Evolutionary conservation across 1,284 basidiomycete genomes (phyloP).

Genomic region (Cryptococcus sp.): DNA sequence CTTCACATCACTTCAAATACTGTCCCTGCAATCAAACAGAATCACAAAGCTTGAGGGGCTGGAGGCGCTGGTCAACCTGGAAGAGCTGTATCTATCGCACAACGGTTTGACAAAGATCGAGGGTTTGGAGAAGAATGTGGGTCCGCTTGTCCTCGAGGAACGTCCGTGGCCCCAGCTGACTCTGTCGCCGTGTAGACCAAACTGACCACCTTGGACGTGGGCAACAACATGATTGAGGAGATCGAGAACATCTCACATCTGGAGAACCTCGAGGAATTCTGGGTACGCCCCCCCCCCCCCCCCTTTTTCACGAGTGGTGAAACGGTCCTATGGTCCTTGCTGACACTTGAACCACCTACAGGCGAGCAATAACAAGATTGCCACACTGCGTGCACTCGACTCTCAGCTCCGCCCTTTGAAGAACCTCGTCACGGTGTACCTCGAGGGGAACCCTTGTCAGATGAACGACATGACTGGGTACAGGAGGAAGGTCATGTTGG

Average conservation of each 20-base stretch:
- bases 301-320: too few relatives aligned
- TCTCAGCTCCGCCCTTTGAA: conserved; percentile 65
- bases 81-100: conserved; percentile 91
- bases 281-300: conserved; percentile 63
- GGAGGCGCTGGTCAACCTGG: conserved; percentile 66
- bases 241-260: conserved; percentile 82
- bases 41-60: conserved; percentile 83
- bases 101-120: conserved; percentile 85
- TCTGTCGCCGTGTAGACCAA: conserved; percentile 56
- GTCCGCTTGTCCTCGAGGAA: conserved; percentile 31
- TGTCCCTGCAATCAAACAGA: conserved; percentile 90
- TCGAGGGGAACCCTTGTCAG: conserved; percentile 93
- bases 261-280: conserved; percentile 76
- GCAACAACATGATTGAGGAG: conserved; percentile 73
- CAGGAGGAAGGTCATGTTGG: conserved; percentile 82
- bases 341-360: conserved; percentile 40
- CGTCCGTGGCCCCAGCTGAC: not conserved
- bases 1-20: conserved; percentile 69
- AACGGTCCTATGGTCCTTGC: too few relatives aligned
- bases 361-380: conserved; percentile 85
- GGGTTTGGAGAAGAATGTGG: conserved; percentile 77
- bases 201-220: conserved; percentile 82
- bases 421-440: conserved; percentile 81
- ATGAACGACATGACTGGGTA: conserved; percentile 72
- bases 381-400: conserved; percentile 65